A percentile compares a stretch with the other conserved stretches of the same genome.
These are phyloP conservation scores for Vitis cinerea DNA, from an alignment of 164 flowering plant genomes.

Conservation along the genomic window DNA sequence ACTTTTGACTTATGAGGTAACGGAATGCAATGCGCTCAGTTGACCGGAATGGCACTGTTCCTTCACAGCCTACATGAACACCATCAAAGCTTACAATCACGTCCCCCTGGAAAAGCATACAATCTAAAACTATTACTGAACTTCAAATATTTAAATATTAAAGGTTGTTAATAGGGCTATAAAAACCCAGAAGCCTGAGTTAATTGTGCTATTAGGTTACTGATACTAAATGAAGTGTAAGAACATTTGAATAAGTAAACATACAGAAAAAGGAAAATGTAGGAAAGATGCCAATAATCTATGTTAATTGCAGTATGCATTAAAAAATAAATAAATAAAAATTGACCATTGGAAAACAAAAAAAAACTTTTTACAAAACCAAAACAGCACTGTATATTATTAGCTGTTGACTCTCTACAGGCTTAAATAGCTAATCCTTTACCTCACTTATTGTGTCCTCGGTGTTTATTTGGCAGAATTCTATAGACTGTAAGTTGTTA, in stretches of 20 bases:
- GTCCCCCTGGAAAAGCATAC: constrained; percentile 72
- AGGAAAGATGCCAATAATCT: not conserved
- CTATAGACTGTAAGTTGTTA: too few relatives aligned
- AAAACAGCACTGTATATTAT: not conserved
- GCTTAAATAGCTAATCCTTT: too few relatives aligned
- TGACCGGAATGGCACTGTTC: constrained; percentile 95
- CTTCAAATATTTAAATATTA: not conserved
- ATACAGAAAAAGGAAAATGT: not conserved
- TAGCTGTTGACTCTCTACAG: too few relatives aligned
- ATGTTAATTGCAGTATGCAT: not conserved
- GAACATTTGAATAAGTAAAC: not conserved
- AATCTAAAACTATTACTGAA: constrained; percentile 5
- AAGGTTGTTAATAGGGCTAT: too few relatives aligned
- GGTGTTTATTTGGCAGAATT: too few relatives aligned
- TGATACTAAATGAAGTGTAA: not conserved
- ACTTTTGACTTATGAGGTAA: constrained; percentile 96
- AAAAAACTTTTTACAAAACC: not conserved
- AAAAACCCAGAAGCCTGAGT: not conserved
- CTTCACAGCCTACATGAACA: constrained; percentile 85
- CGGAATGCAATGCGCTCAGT: constrained; percentile 96
- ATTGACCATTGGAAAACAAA: too few relatives aligned
- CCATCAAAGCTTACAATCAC: constrained; percentile 94
- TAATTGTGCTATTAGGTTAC: not conserved
- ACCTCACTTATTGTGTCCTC: too few relatives aligned
- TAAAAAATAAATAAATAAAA: not conserved